Percentiles rank a stretch among this genome's conserved stretches.
phyloP scores from a whole-genome alignment of 2,329 filamentous ascomycete species.

The Colletotrichum magnum region DNA sequence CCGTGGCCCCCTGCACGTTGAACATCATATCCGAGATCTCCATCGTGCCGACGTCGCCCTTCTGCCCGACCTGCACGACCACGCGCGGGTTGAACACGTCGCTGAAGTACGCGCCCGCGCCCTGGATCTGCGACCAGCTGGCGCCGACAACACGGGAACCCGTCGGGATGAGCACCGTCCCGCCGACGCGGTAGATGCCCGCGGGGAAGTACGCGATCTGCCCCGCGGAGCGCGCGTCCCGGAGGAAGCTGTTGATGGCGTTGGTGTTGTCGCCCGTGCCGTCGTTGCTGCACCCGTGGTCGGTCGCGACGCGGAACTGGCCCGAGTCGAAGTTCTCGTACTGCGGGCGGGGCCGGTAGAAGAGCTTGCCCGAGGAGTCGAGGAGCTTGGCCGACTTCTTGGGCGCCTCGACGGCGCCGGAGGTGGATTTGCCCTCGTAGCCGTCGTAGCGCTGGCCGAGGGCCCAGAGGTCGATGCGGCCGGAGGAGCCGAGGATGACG shows the following conservation, averaged over 20 bases:
- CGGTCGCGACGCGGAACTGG: slow-evolving; percentile 13
- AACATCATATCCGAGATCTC: slow-evolving; percentile 80
- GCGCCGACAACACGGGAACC: slow-evolving; percentile 47
- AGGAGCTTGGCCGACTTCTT: slow-evolving; percentile 29
- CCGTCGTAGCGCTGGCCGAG: slow-evolving; percentile 31
- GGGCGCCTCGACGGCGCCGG: slow-evolving; percentile 21
- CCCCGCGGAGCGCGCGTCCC: not conserved
- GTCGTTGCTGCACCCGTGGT: slow-evolving; percentile 48
- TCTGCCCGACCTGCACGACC: slow-evolving; percentile 75
- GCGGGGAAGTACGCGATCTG: slow-evolving; percentile 39
- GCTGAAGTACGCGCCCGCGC: slow-evolving; percentile 68
- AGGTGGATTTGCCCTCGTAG: slow-evolving; percentile 16
- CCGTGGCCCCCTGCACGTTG: slow-evolving; percentile 74
- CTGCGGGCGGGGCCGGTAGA: slow-evolving; percentile 49
- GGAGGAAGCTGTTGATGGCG: slow-evolving; percentile 45
- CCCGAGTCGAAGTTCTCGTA: slow-evolving; percentile 47
- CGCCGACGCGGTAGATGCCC: not conserved
- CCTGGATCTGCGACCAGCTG: slow-evolving; percentile 77
- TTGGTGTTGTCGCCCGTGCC: slow-evolving; percentile 49
- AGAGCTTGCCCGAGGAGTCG: slow-evolving; percentile 44
- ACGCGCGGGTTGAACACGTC: slow-evolving; percentile 74
- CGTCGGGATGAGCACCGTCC: not conserved
- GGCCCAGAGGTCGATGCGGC: slow-evolving; percentile 30
- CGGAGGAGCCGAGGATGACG: not conserved
- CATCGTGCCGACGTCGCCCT: slow-evolving; percentile 72